A percentile compares a stretch with the other conserved stretches of the same genome.
These are phyloP conservation scores for Cephalotrichum gorgonifer DNA, from an alignment of 2,329 filamentous ascomycete species.

Conservation along the genomic window DNA sequence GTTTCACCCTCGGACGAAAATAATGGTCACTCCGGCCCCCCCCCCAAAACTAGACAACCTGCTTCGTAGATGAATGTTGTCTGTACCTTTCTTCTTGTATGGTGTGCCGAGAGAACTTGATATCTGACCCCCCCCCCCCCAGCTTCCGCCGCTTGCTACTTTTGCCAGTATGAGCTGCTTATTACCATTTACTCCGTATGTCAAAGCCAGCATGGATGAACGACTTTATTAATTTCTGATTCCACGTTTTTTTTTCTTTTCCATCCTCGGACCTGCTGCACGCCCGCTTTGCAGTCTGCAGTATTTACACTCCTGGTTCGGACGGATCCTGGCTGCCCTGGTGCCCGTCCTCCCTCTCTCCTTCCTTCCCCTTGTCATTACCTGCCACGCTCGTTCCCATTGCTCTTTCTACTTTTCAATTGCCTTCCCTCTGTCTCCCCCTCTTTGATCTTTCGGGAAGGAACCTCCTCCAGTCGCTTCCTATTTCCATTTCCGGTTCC, in stretches of 20 bases:
- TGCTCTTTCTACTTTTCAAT: background rate
- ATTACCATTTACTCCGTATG: slow-evolving; percentile 3
- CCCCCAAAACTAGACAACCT: too few relatives aligned
- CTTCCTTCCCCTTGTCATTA: background rate
- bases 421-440: background rate
- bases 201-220: slow-evolving; percentile 4
- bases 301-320: background rate
- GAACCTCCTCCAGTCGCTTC: slow-evolving; percentile 5
- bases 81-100: too few relatives aligned
- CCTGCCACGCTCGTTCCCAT: background rate
- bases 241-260: slow-evolving; percentile 1
- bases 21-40: background rate
- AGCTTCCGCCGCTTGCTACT: slow-evolving; percentile 3
- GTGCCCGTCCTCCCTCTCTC: background rate
- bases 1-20: slow-evolving; percentile 2
- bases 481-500: background rate
- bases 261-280: background rate
- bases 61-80: background rate
- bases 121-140: background rate
- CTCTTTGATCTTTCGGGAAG: background rate
- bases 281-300: background rate
- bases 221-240: slow-evolving; percentile 5
- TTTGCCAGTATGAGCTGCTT: slow-evolving; percentile 5
- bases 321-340: background rate
- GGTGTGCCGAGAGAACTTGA: background rate